phyloP scores from a whole-genome alignment of 352 stramenopile species.

The Phytophthora vignae region DNA sequence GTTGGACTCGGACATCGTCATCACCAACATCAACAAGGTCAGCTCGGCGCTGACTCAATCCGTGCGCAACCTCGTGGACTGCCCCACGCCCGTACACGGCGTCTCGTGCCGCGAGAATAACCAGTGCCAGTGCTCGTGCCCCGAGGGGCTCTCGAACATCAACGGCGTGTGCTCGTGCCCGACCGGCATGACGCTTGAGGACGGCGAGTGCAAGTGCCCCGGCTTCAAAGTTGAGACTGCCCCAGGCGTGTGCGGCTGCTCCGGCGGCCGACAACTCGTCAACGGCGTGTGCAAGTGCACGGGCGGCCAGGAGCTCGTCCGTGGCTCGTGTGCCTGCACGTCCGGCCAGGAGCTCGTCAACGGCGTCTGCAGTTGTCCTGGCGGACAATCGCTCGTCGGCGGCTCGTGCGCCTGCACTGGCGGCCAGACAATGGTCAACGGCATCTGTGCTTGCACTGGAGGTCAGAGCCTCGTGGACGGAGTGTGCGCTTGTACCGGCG shows the following conservation, averaged over 20 bases:
- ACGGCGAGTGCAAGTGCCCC: neutral
- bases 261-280: neutral
- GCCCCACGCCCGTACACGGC: constrained; percentile 9
- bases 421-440: constrained; percentile 1
- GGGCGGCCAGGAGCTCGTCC: neutral
- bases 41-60: neutral
- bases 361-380: constrained; percentile 5
- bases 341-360: constrained; percentile 2
- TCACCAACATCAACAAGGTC: neutral
- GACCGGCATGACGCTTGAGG: neutral
- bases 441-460: neutral
- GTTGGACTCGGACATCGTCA: constrained; percentile 9
- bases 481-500: neutral
- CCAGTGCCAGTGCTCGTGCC: constrained; percentile 4
- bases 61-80: constrained; percentile 9
- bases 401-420: neutral
- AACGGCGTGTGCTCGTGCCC: constrained; percentile 7
- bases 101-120: neutral
- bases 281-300: neutral
- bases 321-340: constrained; percentile 2
- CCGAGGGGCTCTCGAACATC: neutral
- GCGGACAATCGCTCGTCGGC: neutral
- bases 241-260: neutral
- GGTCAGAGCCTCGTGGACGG: constrained; percentile 1
- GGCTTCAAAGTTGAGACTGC: neutral